A percentile compares a stretch with the other conserved stretches of the same genome.
Conservation (phyloP, 208 protist species). For the Naegleria lovaniensis region DNA sequence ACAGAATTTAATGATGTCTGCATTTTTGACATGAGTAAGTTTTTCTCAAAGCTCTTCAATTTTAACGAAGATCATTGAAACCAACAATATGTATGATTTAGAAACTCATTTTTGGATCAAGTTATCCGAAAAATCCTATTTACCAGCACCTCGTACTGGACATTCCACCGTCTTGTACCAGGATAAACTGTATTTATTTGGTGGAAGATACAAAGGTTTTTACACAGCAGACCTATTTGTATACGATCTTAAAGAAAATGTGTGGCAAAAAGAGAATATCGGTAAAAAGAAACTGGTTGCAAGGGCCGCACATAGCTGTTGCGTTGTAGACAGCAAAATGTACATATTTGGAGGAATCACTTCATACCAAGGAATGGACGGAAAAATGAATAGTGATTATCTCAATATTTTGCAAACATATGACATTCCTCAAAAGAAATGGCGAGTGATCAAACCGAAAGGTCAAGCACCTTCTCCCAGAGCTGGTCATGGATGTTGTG, state of each 20-base stretch:
- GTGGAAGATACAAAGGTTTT: background rate
- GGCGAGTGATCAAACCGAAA: background rate
- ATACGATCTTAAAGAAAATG: background rate
- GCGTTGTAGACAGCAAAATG: background rate
- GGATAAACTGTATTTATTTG: background rate
- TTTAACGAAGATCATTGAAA: background rate
- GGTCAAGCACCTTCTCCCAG: background rate
- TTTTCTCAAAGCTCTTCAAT: background rate
- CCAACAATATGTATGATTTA: background rate
- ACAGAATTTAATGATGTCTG: background rate
- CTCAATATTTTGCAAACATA: background rate
- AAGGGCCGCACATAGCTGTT: background rate
- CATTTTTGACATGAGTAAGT: constrained; percentile 1
- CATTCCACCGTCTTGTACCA: background rate
- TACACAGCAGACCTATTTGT: background rate
- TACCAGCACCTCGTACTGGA: background rate
- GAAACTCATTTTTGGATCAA: background rate
- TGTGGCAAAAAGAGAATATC: background rate
- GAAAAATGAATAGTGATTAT: background rate
- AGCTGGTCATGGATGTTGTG: background rate
- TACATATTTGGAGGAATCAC: background rate
- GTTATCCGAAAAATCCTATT: background rate
- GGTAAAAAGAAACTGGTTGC: background rate
- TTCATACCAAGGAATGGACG: background rate
- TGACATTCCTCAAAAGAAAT: background rate